Percentiles rank a stretch among this genome's conserved stretches.
Evolutionary conservation across 1,284 basidiomycete genomes (phyloP).

Genomic region (Ustilago shanxiensis): DNA sequence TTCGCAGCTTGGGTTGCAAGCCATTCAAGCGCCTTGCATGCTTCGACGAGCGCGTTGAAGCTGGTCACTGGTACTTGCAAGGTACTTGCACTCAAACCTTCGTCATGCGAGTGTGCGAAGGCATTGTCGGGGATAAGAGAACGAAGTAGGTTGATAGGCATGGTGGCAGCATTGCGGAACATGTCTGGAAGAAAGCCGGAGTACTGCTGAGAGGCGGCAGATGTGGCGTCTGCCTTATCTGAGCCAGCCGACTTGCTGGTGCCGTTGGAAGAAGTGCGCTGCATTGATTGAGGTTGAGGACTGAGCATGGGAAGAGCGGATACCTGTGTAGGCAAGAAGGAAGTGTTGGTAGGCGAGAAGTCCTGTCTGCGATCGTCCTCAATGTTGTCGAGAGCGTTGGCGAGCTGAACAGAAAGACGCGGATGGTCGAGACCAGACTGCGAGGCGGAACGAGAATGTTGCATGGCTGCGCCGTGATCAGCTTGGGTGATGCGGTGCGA

Average conservation of each 20-base stretch:
- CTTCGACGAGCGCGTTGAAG: conserved; percentile 57
- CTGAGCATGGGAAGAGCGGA: conserved; percentile 22
- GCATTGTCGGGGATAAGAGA: conserved; percentile 53
- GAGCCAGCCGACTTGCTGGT: conserved; percentile 33
- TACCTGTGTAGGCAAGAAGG: neutral
- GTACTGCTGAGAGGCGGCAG: neutral
- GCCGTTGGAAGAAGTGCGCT: conserved; percentile 27
- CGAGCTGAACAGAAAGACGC: conserved; percentile 23
- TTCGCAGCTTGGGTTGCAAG: conserved; percentile 26
- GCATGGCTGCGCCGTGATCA: conserved; percentile 23
- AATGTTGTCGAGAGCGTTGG: conserved; percentile 22
- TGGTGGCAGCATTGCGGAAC: conserved; percentile 35
- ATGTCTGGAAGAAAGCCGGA: conserved; percentile 36
- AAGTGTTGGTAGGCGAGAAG: conserved; percentile 31
- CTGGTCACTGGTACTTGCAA: conserved; percentile 58
- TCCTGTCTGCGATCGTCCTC: conserved; percentile 32
- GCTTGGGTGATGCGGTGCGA: conserved; percentile 39
- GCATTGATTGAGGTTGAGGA: conserved; percentile 24
- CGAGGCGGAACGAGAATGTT: neutral
- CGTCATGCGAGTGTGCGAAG: conserved; percentile 40
- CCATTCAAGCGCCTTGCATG: conserved; percentile 58
- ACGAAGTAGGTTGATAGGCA: conserved; percentile 45
- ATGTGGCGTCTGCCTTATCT: conserved; percentile 11
- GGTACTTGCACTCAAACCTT: conserved; percentile 52
- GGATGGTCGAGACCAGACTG: conserved; percentile 24